These are phyloP conservation scores for Lachancea lanzarotensis DNA, from an alignment of 805 yeast species.

Conservation along the genomic window DNA sequence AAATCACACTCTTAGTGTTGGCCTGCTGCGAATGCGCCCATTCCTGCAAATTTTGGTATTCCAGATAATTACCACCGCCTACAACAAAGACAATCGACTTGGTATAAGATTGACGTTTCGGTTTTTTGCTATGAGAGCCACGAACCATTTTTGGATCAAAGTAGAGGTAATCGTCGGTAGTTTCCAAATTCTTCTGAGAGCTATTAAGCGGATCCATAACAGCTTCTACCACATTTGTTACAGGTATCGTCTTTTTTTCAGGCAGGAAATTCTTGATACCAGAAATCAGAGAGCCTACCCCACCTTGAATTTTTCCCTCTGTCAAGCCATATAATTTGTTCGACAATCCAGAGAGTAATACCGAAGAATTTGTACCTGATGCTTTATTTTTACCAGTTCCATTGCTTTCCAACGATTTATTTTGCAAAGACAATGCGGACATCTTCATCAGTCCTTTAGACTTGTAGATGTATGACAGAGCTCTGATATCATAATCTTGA, in stretches of 20 bases:
- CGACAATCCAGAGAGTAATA: conserved; percentile 65
- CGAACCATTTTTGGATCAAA: conserved; percentile 83
- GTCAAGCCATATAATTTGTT: conserved; percentile 73
- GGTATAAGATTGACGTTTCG: conserved; percentile 72
- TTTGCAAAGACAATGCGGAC: conserved; percentile 36
- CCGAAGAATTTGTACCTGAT: conserved; percentile 37
- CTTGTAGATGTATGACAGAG: conserved; percentile 69
- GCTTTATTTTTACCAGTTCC: conserved; percentile 26
- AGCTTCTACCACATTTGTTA: conserved; percentile 86
- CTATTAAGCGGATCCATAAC: conserved; percentile 77
- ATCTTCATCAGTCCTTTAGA: conserved; percentile 70
- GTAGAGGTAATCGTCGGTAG: conserved; percentile 85
- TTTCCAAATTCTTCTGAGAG: conserved; percentile 51
- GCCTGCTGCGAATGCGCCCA: conserved; percentile 52
- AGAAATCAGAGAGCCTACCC: conserved; percentile 81
- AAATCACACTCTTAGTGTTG: conserved; percentile 53
- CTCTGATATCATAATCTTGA: conserved; percentile 53
- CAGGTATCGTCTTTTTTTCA: conserved; percentile 78
- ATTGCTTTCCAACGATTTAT: conserved; percentile 30
- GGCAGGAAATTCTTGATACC: conserved; percentile 85
- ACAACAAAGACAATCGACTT: conserved; percentile 86
- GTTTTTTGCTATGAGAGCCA: conserved; percentile 86
- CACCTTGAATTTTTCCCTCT: conserved; percentile 78
- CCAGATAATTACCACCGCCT: conserved; percentile 95
- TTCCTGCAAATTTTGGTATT: conserved; percentile 89